A percentile compares a stretch with the other conserved stretches of the same genome.
These are phyloP conservation scores for Rhinocladiella similis DNA, from an alignment of 2,329 filamentous ascomycete genomes.

Conservation along the genomic window DNA sequence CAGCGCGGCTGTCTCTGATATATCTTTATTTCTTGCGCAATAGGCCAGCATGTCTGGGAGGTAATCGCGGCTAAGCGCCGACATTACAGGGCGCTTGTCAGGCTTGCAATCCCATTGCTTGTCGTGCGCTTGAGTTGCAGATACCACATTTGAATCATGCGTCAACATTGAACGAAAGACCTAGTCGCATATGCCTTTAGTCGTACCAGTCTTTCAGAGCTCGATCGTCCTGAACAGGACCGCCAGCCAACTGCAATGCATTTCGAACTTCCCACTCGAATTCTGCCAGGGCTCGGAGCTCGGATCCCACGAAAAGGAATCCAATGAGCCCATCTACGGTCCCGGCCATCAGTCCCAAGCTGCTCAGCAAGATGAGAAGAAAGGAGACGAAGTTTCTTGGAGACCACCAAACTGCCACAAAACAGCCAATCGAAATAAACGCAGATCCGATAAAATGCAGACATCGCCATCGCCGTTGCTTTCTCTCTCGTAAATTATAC, in stretches of 20 bases:
- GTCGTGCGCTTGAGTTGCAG: neutral
- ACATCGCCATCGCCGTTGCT: constrained; percentile 70
- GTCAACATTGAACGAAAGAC: neutral
- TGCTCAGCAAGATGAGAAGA: constrained; percentile 74
- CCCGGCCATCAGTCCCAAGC: constrained; percentile 73
- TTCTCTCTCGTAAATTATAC: constrained; percentile 70
- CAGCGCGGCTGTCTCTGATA: neutral
- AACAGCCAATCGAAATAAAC: constrained; percentile 68
- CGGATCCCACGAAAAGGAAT: constrained; percentile 79
- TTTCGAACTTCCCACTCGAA: constrained; percentile 88
- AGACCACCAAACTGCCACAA: constrained; percentile 83
- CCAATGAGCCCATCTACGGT: constrained; percentile 83
- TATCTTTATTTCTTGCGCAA: neutral
- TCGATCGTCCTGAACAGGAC: constrained; percentile 24
- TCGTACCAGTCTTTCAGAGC: constrained; percentile 30
- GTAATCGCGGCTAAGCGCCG: neutral
- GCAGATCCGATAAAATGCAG: constrained; percentile 72
- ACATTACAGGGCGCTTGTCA: constrained; percentile 1
- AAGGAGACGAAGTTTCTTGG: constrained; percentile 76
- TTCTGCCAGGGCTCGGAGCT: constrained; percentile 79
- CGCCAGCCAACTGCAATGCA: constrained; percentile 25
- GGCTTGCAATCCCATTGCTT: neutral
- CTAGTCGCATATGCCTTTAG: constrained; percentile 7
- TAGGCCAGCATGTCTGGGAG: neutral
- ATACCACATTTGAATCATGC: neutral